Conservation (phyloP, 1,284 basidiomycete species). For the Abortiporus biennis region DNA sequence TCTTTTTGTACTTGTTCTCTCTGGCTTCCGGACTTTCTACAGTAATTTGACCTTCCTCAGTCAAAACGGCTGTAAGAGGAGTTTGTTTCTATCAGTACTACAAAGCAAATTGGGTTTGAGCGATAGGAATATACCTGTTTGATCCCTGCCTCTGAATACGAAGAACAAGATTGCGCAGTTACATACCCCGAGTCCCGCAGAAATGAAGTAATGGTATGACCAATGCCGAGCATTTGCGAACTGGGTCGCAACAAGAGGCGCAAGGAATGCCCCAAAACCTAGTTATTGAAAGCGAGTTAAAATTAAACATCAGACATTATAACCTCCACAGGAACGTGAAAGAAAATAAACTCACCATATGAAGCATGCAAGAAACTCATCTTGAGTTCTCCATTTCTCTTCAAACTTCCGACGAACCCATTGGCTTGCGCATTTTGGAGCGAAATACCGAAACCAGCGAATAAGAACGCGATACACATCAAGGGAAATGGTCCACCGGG, state of each 20-base stretch:
- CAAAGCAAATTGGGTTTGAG: no score
- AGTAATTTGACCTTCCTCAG: constrained; percentile 32
- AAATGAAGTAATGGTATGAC: constrained; percentile 60
- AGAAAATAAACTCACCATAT: constrained; percentile 10
- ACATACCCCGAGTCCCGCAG: constrained; percentile 45
- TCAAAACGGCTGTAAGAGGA: constrained; percentile 17
- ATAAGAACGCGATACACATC: constrained; percentile 18
- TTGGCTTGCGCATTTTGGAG: constrained; percentile 25
- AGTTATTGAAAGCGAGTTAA: background rate
- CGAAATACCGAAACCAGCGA: constrained; percentile 15
- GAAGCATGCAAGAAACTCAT: constrained; percentile 34
- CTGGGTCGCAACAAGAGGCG: constrained; percentile 65
- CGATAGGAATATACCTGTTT: constrained; percentile 35
- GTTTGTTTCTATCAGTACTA: no score
- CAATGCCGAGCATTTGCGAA: constrained; percentile 47
- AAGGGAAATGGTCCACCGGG: constrained; percentile 29
- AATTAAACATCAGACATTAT: background rate
- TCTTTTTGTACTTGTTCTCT: constrained; percentile 47
- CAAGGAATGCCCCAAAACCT: constrained; percentile 62
- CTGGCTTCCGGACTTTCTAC: constrained; percentile 28
- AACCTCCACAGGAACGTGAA: background rate
- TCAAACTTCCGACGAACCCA: constrained; percentile 20
- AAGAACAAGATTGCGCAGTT: constrained; percentile 36
- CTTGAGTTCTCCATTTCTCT: constrained; percentile 18
- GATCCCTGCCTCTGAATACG: constrained; percentile 46